Percentiles rank a stretch among this genome's conserved stretches.
Evolutionary conservation across 441 rosid species (phyloP).

Genomic region (Syzygium syzygioides): DNA sequence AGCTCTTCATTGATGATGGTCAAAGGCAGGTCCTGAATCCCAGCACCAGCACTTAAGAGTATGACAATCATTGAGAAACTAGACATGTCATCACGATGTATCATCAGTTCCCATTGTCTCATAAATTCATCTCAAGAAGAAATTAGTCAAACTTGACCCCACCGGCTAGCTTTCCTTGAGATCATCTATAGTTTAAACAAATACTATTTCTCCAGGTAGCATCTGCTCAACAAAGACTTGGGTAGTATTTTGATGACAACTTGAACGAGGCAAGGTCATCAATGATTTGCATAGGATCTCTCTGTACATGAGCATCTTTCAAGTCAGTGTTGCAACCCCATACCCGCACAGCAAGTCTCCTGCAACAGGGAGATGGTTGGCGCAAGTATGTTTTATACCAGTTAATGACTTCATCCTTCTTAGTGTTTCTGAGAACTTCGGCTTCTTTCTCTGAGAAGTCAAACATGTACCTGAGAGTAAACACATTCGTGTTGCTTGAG

Average conservation of each 20-base stretch:
- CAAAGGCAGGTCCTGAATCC: not conserved
- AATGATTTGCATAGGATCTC: constrained; percentile 33
- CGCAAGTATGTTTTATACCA: constrained; percentile 71
- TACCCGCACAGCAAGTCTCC: constrained; percentile 74
- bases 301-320: constrained; percentile 34
- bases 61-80: not conserved
- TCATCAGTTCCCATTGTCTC: not conserved
- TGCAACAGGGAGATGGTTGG: constrained; percentile 62
- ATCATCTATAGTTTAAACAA: not conserved
- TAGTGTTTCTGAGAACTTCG: constrained; percentile 53
- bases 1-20: not conserved
- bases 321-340: constrained; percentile 85
- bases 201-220: not conserved
- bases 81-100: not conserved
- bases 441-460: constrained; percentile 70
- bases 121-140: not conserved
- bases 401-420: constrained; percentile 51
- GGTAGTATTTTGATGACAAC: constrained; percentile 53
- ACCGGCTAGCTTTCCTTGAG: not conserved
- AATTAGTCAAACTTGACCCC: not conserved
- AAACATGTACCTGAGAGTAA: constrained; percentile 65
- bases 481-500: not conserved
- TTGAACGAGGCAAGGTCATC: constrained; percentile 50
- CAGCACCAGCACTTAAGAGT: not conserved
- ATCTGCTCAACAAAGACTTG: constrained; percentile 43